Conservation (phyloP, 768 basidiomycete species). For the Tricholoma sp. region DNA sequence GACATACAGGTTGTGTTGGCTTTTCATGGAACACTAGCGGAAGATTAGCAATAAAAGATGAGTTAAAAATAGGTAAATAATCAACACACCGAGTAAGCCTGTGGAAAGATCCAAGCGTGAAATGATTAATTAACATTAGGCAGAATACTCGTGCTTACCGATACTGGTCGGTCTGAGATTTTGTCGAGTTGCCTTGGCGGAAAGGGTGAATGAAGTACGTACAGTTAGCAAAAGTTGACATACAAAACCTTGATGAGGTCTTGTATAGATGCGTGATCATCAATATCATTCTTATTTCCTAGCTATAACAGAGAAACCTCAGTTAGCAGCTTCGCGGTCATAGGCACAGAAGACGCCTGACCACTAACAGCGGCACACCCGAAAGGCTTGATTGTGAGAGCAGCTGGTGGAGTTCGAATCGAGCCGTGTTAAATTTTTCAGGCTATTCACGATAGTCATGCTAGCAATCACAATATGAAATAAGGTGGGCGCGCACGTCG, state of each 20-base stretch:
- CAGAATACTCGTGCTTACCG: constrained; percentile 56
- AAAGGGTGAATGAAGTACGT: neutral
- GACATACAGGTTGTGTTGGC: constrained; percentile 83
- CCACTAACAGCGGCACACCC: constrained; percentile 80
- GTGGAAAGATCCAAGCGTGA: neutral
- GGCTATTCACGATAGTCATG: constrained; percentile 36
- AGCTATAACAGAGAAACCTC: constrained; percentile 40
- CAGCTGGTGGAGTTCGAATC: constrained; percentile 80
- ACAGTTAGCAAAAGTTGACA: constrained; percentile 18
- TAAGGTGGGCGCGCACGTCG: constrained; percentile 51
- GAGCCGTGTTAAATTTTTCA: constrained; percentile 77
- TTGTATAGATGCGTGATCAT: constrained; percentile 70
- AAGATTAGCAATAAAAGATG: constrained; percentile 4
- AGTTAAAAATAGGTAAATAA: neutral
- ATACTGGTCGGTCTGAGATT: constrained; percentile 75
- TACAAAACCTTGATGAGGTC: constrained; percentile 79
- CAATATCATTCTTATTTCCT: constrained; percentile 91
- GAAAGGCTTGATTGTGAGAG: constrained; percentile 58
- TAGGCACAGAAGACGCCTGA: constrained; percentile 31
- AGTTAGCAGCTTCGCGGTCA: neutral
- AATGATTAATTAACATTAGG: neutral
- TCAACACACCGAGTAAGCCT: constrained; percentile 75
- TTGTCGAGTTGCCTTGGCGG: constrained; percentile 64
- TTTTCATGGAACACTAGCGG: constrained; percentile 90
- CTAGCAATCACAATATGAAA: neutral